Percentiles rank a stretch among this genome's conserved stretches.
phyloP scores from a whole-genome alignment of 2,329 filamentous ascomycete genomes.

The Cladosporium phlei region DNA sequence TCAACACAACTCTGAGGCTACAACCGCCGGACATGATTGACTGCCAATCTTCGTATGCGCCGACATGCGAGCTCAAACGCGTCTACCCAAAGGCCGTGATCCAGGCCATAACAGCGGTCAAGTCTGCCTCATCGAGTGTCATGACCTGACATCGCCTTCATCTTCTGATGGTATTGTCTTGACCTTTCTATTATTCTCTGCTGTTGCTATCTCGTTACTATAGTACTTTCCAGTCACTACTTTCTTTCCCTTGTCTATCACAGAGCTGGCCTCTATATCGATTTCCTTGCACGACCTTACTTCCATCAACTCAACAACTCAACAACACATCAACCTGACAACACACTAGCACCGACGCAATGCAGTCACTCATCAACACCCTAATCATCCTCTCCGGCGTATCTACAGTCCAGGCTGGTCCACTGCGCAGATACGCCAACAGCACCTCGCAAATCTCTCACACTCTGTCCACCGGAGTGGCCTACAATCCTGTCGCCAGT shows the following conservation, averaged over 20 bases:
- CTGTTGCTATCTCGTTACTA: background rate
- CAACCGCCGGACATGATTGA: slow-evolving; percentile 4
- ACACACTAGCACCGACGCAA: no score
- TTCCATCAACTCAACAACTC: background rate
- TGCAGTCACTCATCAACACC: slow-evolving; percentile 1
- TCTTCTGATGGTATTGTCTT: background rate
- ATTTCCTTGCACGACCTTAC: background rate
- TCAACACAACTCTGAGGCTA: background rate
- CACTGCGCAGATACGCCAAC: slow-evolving; percentile 2
- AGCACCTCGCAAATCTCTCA: background rate
- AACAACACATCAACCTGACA: no score
- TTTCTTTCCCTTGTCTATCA: background rate
- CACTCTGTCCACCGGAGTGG: background rate
- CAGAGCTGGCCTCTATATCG: slow-evolving; percentile 3
- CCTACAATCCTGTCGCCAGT: background rate
- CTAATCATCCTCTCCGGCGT: background rate
- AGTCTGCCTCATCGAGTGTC: background rate
- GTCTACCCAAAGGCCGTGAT: no score
- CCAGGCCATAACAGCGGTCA: background rate
- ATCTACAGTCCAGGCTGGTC: background rate
- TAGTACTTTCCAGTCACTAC: background rate
- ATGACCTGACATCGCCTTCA: background rate
- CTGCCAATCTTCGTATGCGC: background rate
- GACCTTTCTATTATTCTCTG: background rate
- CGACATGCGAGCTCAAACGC: background rate